A percentile compares a stretch with the other conserved stretches of the same genome.
Evolutionary conservation across 129 eudicot genomes (phyloP).

Genomic region (Flaveria bidentis): DNA sequence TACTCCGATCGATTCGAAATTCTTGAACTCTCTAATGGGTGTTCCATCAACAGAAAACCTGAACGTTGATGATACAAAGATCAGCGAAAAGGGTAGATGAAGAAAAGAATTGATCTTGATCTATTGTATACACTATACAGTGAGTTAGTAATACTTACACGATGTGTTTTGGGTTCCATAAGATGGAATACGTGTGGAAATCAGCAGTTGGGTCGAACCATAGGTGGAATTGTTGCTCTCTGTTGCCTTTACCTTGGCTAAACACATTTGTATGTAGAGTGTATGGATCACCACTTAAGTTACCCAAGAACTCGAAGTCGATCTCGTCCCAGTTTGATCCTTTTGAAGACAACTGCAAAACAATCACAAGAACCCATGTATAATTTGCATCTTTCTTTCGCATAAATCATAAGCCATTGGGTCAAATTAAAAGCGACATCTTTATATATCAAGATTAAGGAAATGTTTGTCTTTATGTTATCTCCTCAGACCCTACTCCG

Average conservation of each 20-base stretch:
- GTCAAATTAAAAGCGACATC: no score
- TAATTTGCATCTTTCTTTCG: background rate
- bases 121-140: no score
- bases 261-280: slow-evolving; percentile 60
- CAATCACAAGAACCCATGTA: background rate
- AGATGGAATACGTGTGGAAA: slow-evolving; percentile 67
- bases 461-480: no score
- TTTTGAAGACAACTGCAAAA: slow-evolving; percentile 60
- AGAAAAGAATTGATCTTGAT: no score
- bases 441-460: no score
- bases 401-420: background rate
- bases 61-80: background rate
- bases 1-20: slow-evolving; percentile 48
- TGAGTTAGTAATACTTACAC: slow-evolving; percentile 40
- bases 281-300: slow-evolving; percentile 63
- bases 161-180: slow-evolving; percentile 62
- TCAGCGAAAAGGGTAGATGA: background rate
- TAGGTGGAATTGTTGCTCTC: slow-evolving; percentile 62
- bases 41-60: slow-evolving; percentile 70
- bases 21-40: slow-evolving; percentile 62
- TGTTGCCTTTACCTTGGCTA: slow-evolving; percentile 62
- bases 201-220: slow-evolving; percentile 79
- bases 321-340: slow-evolving; percentile 59
- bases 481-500: no score
- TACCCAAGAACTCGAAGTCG: slow-evolving; percentile 69